phyloP scores from a whole-genome alignment of 306 rosid species.

The Castanea mollissima region DNA sequence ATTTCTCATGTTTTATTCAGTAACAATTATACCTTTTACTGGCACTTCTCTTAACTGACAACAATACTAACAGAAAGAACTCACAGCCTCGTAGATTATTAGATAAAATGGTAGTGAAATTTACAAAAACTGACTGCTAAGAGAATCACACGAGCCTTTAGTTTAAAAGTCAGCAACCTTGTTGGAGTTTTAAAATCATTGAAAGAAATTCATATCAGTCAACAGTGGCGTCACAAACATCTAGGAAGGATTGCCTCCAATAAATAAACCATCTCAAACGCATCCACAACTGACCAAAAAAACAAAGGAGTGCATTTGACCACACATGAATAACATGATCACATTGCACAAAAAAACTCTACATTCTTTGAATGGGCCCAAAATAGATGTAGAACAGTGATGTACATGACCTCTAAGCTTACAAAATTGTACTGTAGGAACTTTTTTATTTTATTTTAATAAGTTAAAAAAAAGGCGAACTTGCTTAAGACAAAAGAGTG shows the following conservation, averaged over 20 bases:
- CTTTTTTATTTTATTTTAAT: background rate
- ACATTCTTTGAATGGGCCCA: background rate
- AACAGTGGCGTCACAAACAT: background rate
- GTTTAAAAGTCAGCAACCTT: background rate
- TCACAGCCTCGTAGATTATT: background rate
- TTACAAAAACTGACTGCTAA: background rate
- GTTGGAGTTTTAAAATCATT: background rate
- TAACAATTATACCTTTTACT: background rate
- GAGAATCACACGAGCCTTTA: background rate
- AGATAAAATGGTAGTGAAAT: background rate
- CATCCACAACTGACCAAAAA: background rate
- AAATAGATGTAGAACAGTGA: background rate
- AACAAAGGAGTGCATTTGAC: background rate
- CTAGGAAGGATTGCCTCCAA: background rate
- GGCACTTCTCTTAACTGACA: background rate
- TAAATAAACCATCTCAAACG: background rate
- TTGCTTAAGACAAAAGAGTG: background rate
- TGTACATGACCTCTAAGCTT: background rate
- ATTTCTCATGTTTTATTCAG: background rate
- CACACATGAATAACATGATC: no score
- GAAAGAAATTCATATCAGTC: background rate
- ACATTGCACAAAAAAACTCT: background rate
- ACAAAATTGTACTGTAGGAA: background rate
- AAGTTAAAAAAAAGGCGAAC: background rate
- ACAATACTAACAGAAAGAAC: background rate